Conservation (phyloP, 805 yeast genomes). For the Grigorovia yakushimaensis region DNA sequence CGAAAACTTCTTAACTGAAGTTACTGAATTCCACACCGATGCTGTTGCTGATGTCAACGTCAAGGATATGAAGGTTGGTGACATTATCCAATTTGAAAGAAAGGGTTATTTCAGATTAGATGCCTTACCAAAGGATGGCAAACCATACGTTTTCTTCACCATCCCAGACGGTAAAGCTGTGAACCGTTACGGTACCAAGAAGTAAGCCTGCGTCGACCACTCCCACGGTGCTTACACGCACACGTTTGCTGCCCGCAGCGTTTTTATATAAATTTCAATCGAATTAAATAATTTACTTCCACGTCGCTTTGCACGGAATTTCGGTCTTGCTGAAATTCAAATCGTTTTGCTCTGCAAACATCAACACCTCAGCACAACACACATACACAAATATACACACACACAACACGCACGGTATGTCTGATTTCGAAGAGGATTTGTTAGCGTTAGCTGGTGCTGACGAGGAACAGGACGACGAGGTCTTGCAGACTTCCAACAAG, state of each 20-base stretch:
- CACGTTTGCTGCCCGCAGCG: no score
- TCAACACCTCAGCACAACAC: no score
- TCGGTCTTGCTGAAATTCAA: background rate
- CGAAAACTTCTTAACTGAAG: conserved; percentile 81
- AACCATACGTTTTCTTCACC: conserved; percentile 72
- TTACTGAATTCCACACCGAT: conserved; percentile 70
- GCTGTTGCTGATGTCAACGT: conserved; percentile 79
- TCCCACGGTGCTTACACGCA: no score
- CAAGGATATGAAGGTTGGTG: conserved; percentile 69
- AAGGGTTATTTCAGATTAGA: conserved; percentile 92
- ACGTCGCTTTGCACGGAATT: background rate
- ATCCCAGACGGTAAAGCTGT: conserved; percentile 92
- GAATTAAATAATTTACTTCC: no score
- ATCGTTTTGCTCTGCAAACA: no score
- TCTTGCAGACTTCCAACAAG: conserved; percentile 23
- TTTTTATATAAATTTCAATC: no score
- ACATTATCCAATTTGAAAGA: conserved; percentile 89
- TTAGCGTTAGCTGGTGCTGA: conserved; percentile 87
- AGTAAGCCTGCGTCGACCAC: conserved; percentile 28
- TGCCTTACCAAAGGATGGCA: conserved; percentile 40
- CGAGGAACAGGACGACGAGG: conserved; percentile 35
- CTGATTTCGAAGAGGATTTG: conserved; percentile 89
- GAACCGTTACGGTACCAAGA: conserved; percentile 65
- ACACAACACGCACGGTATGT: conserved; percentile 40
- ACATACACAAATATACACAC: no score